phyloP scores from a whole-genome alignment of 1,284 basidiomycete genomes.

The Melampsora americana region DNA sequence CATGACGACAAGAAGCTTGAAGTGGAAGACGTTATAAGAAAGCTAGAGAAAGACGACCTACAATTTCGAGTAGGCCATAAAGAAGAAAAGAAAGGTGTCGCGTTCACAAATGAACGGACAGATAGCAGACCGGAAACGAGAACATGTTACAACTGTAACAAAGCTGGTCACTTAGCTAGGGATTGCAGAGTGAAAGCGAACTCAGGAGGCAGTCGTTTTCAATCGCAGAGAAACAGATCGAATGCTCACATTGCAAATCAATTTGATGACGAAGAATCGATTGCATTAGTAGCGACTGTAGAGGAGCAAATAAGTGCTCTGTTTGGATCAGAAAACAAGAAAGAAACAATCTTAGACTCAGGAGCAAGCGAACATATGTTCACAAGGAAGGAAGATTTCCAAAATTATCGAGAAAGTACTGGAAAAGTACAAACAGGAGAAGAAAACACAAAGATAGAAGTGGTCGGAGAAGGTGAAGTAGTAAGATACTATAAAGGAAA shows the following conservation, averaged over 20 bases:
- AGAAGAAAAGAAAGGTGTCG: neutral
- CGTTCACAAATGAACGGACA: neutral
- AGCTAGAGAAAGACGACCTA: neutral
- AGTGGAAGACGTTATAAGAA: neutral
- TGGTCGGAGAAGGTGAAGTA: constrained; percentile 21
- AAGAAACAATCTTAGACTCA: neutral
- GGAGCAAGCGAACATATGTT: neutral
- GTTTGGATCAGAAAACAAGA: neutral
- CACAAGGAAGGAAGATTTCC: constrained; percentile 8
- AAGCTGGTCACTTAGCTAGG: neutral
- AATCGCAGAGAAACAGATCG: neutral
- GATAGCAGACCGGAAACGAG: neutral
- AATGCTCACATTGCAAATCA: constrained; percentile 7
- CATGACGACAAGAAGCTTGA: neutral
- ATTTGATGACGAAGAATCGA: neutral
- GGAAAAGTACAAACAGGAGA: constrained; percentile 28
- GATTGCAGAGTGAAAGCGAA: neutral
- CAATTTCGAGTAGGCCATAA: neutral
- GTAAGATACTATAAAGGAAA: constrained; percentile 5
- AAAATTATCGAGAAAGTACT: neutral
- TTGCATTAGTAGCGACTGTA: neutral
- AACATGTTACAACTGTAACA: neutral
- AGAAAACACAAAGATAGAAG: constrained; percentile 14
- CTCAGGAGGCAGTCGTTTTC: neutral
- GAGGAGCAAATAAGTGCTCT: too few species aligned